Evolutionary conservation across 768 basidiomycete genomes (phyloP), one percentile per base, ranked within the genome.

Genomic region (Termitomyces sp.): DNA sequence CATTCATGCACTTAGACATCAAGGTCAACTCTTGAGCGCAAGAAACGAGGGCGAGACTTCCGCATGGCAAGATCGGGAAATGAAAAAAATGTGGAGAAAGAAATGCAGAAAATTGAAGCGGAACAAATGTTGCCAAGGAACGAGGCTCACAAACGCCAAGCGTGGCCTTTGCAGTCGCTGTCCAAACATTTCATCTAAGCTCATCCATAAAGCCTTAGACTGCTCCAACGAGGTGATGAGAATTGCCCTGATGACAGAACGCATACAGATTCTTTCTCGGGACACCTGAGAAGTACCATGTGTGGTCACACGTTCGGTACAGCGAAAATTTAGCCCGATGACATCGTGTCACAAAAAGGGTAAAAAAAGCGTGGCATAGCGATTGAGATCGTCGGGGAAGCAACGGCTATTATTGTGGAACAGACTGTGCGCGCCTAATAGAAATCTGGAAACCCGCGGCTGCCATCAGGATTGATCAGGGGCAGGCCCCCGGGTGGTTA

Each of bases 261-360:
- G 27, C n/a, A 48, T 16, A 25, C 14, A 49, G 2, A 25, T 37
- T 37, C 23, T 23, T 48, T 17, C 34, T 49, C 48, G 35, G 35
- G 23, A 12, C 14, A n/a, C 49, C 25, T 17, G 37, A 51, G 49
- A 51, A 51, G 37, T 35, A 34, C 21, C 19, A 10, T 23, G 35
- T 37, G 35, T 39, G 25, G 9, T 17, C 34, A 35, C 21, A 55
- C 41, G 41, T 50, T 56, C 42, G 48, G 23, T 45, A 44, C 48
- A 56, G 49, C 48, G 43, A 56, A 56, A 56, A 43, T 56, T 56
- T 56, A 43, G 27, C 42, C 55, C 55, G 55, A 53, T 57, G 51
- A 45, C 43, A 52, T 57, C 55, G 55, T 51, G 41, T 42, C 42
- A 44, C 54, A 51, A 51, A 41, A 48, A 28, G 39, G 25, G 17